phyloP scores from a whole-genome alignment of 306 rosid species.

The Fragaria ananassa region DNA sequence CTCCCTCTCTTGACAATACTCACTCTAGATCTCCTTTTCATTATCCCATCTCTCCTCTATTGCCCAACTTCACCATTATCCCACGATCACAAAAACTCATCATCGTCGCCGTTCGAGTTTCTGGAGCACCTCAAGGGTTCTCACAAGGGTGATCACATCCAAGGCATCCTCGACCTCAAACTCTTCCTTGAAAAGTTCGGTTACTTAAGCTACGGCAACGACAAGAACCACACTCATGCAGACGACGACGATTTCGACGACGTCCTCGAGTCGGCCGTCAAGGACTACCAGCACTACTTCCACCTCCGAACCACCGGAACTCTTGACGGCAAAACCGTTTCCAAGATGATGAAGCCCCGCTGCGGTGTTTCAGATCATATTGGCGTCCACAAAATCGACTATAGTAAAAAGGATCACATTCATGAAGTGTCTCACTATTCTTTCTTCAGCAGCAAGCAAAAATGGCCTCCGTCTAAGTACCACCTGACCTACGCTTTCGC shows the following conservation, averaged over 20 bases:
- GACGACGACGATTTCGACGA: constrained; percentile 27
- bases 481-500: constrained; percentile 19
- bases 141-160: constrained; percentile 28
- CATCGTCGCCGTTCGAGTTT: constrained; percentile 14
- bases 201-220: constrained; percentile 13
- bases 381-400: not conserved
- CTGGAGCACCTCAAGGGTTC: constrained; percentile 26
- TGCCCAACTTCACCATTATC: not conserved
- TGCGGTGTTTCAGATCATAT: constrained; percentile 38
- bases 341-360: constrained; percentile 33
- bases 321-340: constrained; percentile 27
- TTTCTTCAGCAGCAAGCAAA: constrained; percentile 19
- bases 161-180: constrained; percentile 32
- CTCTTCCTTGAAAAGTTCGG: constrained; percentile 28
- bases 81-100: not conserved
- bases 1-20: not conserved
- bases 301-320: constrained; percentile 23
- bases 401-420: not conserved
- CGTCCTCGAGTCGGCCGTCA: constrained; percentile 32
- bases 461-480: constrained; percentile 25
- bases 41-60: constrained; percentile 8
- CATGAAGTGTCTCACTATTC: constrained; percentile 19
- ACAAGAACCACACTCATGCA: not conserved
- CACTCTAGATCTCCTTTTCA: not conserved
- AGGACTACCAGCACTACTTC: constrained; percentile 29